phyloP scores from a whole-genome alignment of 192 early-diverging fungal genomes.

The Podila epicladia region DNA sequence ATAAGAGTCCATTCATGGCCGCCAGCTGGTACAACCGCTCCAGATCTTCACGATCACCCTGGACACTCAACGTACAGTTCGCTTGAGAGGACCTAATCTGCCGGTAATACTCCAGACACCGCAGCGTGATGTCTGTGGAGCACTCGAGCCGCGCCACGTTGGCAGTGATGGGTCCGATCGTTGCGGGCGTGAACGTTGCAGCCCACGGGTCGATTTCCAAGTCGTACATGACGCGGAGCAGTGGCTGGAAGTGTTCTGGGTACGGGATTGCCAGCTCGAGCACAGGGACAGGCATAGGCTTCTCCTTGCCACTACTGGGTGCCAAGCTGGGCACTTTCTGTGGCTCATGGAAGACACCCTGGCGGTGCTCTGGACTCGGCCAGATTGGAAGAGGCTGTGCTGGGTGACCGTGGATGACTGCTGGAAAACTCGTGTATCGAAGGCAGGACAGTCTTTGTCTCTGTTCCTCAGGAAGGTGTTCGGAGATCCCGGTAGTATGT shows the following conservation, averaged over 20 bases:
- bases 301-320: too few relatives aligned
- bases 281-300: not conserved
- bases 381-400: not conserved
- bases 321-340: too few relatives aligned
- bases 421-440: not conserved
- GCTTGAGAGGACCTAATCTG: not conserved
- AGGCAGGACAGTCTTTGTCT: constrained; percentile 1
- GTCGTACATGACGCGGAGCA: constrained; percentile 21
- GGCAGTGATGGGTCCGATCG: constrained; percentile 7
- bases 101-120: constrained; percentile 28
- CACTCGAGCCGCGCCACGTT: constrained; percentile 23
- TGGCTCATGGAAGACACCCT: too few relatives aligned
- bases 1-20: constrained; percentile 3
- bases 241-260: constrained; percentile 15
- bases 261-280: constrained; percentile 10
- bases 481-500: not conserved
- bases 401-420: not conserved
- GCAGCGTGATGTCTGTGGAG: not conserved
- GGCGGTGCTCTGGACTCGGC: not conserved
- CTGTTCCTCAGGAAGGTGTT: not conserved
- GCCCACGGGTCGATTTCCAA: constrained; percentile 8
- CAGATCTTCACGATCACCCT: not conserved
- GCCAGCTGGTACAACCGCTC: constrained; percentile 5
- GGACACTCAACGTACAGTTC: not conserved
- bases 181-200: constrained; percentile 1